Evolutionary conservation across 305 asterid genomes (phyloP), one percentile per base, ranked within the genome.

Genomic region (Ruellia speciosa): DNA sequence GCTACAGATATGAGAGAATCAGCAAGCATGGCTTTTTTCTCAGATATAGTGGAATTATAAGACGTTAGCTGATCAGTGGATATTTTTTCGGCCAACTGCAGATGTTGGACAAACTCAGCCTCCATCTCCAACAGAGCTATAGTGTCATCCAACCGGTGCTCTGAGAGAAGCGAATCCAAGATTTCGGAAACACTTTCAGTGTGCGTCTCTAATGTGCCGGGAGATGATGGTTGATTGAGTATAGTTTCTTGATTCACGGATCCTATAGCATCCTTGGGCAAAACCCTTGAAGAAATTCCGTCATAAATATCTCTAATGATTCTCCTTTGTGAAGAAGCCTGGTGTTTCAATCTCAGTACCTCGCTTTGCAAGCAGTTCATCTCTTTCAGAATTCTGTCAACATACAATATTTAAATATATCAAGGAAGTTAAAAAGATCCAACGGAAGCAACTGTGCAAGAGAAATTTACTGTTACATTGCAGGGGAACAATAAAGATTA

Each of bases 311-410:
- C 74, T 67, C 69, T 46, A 17, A 84, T 64, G 54, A 79, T 79
- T 57, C 40, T 70, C 77, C 65, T 73, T 45, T 82, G 94, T 18
- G 72, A 70, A 12, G 68, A 69, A 48, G 83, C 89, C 59, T 71
- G 81, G 50, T 55, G 31, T 71, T 79, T 79, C 76, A 87, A 74
- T 59, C 69, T 76, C 73, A 66, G 24, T 45, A 85, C 12, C 58
- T 79, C 93, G 52, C 51, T 68, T 60, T 74, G 76, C 71, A 85
- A 37, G 56, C 70, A 66, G 64, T 79, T 70, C 52, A 78, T 77
- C 72, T 74, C 94, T 68, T 71, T 81, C 69, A 75, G 70, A 58
- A 83, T 83, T 73, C 96, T 87, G 82, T 68, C 56, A 63, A 24
- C 3, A 24, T 1, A 24, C 17, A 37, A 63, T n/a, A 43, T 58